A percentile compares a stretch with the other conserved stretches of the same genome.
Conservation (phyloP, 305 asterid species). For the Rubia balearica region DNA sequence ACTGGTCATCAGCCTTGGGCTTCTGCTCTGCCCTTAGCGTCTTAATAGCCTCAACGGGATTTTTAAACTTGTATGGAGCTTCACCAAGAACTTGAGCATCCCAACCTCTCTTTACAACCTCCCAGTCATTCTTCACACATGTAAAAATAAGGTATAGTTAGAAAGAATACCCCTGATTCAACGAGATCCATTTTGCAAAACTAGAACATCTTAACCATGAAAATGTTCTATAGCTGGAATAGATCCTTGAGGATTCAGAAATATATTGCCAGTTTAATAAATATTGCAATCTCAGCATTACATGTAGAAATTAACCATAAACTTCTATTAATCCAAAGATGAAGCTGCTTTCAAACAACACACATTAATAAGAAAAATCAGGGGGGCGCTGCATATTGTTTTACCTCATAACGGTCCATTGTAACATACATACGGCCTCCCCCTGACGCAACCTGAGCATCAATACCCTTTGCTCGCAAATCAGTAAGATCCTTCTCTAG, state of each 20-base stretch:
- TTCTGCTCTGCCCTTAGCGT: constrained; percentile 50
- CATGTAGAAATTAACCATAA: neutral
- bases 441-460: constrained; percentile 88
- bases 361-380: neutral
- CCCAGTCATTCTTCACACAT: constrained; percentile 81
- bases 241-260: too few species aligned
- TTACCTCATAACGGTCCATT: constrained; percentile 95
- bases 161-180: too few species aligned
- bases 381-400: neutral
- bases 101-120: constrained; percentile 69
- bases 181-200: too few species aligned
- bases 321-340: neutral
- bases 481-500: constrained; percentile 66
- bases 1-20: constrained; percentile 65
- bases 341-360: neutral
- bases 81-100: constrained; percentile 47
- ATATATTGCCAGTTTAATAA: neutral
- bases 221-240: too few species aligned
- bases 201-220: too few species aligned
- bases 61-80: constrained; percentile 86
- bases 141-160: too few species aligned
- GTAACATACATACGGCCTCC: constrained; percentile 96
- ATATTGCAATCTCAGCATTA: neutral
- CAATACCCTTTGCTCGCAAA: constrained; percentile 68
- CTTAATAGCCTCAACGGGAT: constrained; percentile 77